phyloP scores from a whole-genome alignment of 2,329 filamentous ascomycete species.

The Elsinoe perseae region DNA sequence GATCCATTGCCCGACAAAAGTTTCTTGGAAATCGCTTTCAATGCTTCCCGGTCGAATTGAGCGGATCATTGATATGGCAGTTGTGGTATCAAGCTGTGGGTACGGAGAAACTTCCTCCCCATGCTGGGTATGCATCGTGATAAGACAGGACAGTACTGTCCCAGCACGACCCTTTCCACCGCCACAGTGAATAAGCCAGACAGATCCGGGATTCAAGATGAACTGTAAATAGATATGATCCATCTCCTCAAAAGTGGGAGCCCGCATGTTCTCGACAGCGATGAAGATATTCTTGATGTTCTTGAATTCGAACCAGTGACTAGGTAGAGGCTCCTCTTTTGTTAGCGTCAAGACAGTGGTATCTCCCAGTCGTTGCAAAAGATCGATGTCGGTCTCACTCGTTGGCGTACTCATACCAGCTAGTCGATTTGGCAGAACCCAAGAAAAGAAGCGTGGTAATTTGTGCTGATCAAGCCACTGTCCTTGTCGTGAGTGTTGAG shows the following conservation, averaged over 20 bases:
- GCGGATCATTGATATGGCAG: conserved; percentile 15
- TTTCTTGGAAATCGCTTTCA: conserved; percentile 16
- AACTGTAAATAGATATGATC: conserved; percentile 13
- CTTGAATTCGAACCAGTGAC: conserved; percentile 14
- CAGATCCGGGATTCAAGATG: not conserved
- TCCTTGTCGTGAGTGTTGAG: not conserved
- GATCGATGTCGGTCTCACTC: conserved; percentile 9
- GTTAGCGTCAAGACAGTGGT: conserved; percentile 17
- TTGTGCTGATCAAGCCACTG: not conserved
- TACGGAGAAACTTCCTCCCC: not conserved
- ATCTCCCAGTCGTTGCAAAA: not conserved
- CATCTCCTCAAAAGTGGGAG: conserved; percentile 15
- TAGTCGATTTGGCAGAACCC: conserved; percentile 14
- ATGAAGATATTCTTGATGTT: conserved; percentile 15
- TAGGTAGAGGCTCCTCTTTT: conserved; percentile 15
- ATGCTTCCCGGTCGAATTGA: conserved; percentile 19
- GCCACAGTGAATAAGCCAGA: conserved; percentile 17
- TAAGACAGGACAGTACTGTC: conserved; percentile 17
- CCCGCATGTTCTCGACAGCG: conserved; percentile 15
- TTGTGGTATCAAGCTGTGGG: conserved; percentile 9
- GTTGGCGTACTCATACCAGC: conserved; percentile 17
- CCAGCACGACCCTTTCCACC: conserved; percentile 19
- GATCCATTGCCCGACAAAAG: conserved; percentile 15
- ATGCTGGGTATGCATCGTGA: conserved; percentile 13
- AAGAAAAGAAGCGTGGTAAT: conserved; percentile 18